These are phyloP conservation scores for Fusarium chaquense DNA, from an alignment of 2,329 filamentous ascomycete genomes.

Conservation along the genomic window DNA sequence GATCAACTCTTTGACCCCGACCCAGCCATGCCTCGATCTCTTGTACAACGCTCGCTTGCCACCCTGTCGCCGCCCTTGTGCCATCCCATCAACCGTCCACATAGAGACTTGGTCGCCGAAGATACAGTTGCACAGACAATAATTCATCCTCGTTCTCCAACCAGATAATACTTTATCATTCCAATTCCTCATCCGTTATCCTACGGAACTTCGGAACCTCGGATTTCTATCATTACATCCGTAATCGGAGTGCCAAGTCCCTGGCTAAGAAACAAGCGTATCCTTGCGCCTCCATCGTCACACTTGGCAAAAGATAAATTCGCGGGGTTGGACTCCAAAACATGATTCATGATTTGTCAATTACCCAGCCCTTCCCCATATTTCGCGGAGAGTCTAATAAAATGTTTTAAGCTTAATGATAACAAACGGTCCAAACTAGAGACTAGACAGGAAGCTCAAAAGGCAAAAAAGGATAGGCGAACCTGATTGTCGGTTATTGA, in stretches of 20 bases:
- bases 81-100: no score
- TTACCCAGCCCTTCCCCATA: not conserved
- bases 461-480: not conserved
- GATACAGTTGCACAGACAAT: no score
- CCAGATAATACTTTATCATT: not conserved
- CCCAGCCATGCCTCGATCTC: rapidly evolving
- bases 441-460: not conserved
- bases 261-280: not conserved
- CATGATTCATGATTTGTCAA: not conserved
- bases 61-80: no score
- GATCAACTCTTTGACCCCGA: no score
- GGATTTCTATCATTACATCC: not conserved
- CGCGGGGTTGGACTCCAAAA: conserved; percentile 4
- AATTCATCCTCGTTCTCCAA: not conserved
- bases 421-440: not conserved
- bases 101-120: no score
- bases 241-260: not conserved
- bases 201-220: not conserved
- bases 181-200: not conserved
- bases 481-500: conserved; percentile 2
- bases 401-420: not conserved
- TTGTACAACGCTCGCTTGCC: no score
- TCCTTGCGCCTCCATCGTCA: conserved; percentile 1
- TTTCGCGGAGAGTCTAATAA: conserved; percentile 2
- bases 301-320: not conserved